Evolutionary conservation across 495 filamentous ascomycete genomes (phyloP), one percentile per base, ranked within the genome.

Genomic region (Tuber indicum): DNA sequence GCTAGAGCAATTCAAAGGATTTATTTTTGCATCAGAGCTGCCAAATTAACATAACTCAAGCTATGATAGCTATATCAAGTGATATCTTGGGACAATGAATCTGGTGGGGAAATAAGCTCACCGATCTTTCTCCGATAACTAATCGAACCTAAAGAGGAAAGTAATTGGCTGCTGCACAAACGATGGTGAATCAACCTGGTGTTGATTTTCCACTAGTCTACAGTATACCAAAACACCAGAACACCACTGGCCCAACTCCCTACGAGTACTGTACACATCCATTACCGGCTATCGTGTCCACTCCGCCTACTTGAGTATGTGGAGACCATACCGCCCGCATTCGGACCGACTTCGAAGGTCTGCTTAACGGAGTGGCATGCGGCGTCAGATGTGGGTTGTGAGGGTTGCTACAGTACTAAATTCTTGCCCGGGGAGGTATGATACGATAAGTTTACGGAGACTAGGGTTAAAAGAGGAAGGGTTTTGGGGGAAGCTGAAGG

Each of bases 301-400:
- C 45, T 78, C 72, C 47, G 72, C 69, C 14, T 75, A 72, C 32
- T 32, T 32, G 32, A 32, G 32, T 32, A 32, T 17, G 74, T 72
- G 44, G 76, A 75, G 66, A 69, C 70, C 26, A 52, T 78, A 17
- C 23, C 41, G 17, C 39, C 70, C 23, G n/a, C 75, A 16, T 75
- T 72, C 19, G 74, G 74, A 26, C 47, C 72, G 12, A n/a, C 39
- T 21, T 69, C 52, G 23, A 71, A 1, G 19, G 46, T 47, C 66
- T 66, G 58, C n/a, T 45, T 78, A 21, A 47, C 44, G 5, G 76
- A 46, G n/a, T 75, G 69, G 76, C 72, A 75, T 58, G 74, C 76
- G 14, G 74, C 46, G 36, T 45, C 21, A 19, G 74, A 78, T 23
- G 76, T 66, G 17, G 74, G 49, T 10, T 47, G 45, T 17, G 45